Percentiles rank a stretch among this genome's conserved stretches.
phyloP scores from a whole-genome alignment of 148 eudicot genomes.

The Linanthus parryae region DNA sequence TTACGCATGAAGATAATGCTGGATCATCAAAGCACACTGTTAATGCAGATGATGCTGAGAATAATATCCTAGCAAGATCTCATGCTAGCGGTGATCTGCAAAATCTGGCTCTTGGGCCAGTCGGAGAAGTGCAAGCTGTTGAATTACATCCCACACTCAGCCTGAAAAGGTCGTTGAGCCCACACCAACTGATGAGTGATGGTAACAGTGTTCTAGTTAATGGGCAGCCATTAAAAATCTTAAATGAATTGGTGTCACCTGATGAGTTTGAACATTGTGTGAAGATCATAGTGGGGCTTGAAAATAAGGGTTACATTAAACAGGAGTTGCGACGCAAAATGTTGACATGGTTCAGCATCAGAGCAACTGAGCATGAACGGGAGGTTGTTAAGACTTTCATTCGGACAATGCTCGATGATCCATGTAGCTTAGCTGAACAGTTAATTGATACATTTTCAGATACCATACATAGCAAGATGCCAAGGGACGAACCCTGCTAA shows the following conservation, averaged over 20 bases:
- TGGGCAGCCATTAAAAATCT: constrained; percentile 32
- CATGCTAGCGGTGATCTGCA: constrained; percentile 59
- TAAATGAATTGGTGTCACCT: constrained; percentile 33
- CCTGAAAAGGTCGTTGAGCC: constrained; percentile 47
- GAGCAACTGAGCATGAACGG: constrained; percentile 80
- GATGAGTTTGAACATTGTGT: constrained; percentile 81
- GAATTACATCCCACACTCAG: constrained; percentile 23
- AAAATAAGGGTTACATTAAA: constrained; percentile 52
- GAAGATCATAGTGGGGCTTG: constrained; percentile 63
- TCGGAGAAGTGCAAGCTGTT: constrained; percentile 51
- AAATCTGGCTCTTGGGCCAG: constrained; percentile 33
- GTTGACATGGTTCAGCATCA: constrained; percentile 85
- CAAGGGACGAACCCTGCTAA: constrained; percentile 39
- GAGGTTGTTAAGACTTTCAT: constrained; percentile 77
- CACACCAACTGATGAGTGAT: constrained; percentile 55
- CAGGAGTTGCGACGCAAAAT: constrained; percentile 70
- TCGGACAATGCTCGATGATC: constrained; percentile 61
- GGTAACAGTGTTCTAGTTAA: constrained; percentile 66
- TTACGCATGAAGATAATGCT: constrained; percentile 59
- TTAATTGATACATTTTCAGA: constrained; percentile 74
- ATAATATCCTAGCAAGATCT: constrained; percentile 37
- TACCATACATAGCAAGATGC: constrained; percentile 60
- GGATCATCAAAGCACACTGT: constrained; percentile 26
- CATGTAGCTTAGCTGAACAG: constrained; percentile 75
- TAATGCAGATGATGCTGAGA: constrained; percentile 55